phyloP scores from a whole-genome alignment of 2,329 filamentous ascomycete genomes.

The Phyllosticta ampelicida region DNA sequence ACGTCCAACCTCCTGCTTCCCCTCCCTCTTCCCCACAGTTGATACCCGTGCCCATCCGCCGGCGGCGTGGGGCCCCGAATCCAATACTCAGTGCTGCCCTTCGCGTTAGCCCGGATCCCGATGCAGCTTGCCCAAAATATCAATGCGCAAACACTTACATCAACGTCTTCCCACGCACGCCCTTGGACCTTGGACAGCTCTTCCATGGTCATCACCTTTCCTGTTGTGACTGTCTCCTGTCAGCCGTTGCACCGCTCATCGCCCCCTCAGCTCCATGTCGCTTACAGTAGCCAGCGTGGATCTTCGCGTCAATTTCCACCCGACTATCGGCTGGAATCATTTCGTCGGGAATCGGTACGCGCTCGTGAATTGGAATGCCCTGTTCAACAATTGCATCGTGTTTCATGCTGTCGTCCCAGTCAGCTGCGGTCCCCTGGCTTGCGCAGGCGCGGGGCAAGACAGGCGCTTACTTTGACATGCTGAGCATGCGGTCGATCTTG shows the following conservation, averaged over 20 bases:
- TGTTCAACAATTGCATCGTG: slow-evolving; percentile 79
- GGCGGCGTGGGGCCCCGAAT: slow-evolving; percentile 1
- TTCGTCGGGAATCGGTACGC: slow-evolving; percentile 83
- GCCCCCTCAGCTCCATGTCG: not conserved
- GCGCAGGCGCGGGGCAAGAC: not conserved
- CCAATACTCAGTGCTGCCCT: slow-evolving; percentile 9
- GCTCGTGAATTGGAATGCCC: slow-evolving; percentile 78
- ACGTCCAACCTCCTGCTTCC: not conserved
- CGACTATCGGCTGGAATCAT: slow-evolving; percentile 90
- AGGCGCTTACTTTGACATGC: slow-evolving; percentile 77
- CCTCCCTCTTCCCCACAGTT: slow-evolving; percentile 7
- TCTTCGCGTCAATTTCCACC: slow-evolving; percentile 99
- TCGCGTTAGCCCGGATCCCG: slow-evolving; percentile 1
- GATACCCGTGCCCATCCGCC: slow-evolving; percentile 5
- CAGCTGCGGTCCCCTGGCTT: not conserved
- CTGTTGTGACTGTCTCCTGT: slow-evolving; percentile 55
- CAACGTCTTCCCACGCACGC: slow-evolving; percentile 74
- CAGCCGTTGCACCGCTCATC: slow-evolving; percentile 11
- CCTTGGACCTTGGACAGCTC: slow-evolving; percentile 81
- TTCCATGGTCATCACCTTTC: slow-evolving; percentile 77
- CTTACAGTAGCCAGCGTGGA: slow-evolving; percentile 75
- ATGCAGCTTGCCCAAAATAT: not conserved
- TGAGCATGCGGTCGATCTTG: slow-evolving; percentile 97
- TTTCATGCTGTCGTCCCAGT: slow-evolving; percentile 55
- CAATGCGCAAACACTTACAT: slow-evolving; percentile 27